phyloP scores from a whole-genome alignment of 1,139 yeast genomes.

The Suhomyces bokatorum region DNA sequence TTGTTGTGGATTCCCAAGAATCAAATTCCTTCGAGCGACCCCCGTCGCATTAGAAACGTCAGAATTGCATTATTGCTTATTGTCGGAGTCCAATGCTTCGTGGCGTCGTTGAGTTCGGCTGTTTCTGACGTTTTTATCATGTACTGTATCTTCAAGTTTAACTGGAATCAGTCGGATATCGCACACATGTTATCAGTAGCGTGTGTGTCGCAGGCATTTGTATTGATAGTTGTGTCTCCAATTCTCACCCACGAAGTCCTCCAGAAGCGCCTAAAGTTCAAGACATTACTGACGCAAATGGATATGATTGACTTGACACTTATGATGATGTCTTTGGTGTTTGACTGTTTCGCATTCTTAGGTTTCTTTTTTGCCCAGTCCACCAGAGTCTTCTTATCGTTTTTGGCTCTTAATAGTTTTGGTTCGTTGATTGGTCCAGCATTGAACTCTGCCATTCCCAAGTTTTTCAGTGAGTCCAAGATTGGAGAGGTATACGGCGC shows the following conservation, averaged over 20 bases:
- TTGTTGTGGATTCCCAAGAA: conserved; percentile 41
- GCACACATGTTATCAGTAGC: conserved; percentile 60
- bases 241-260: conserved; percentile 31
- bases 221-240: conserved; percentile 38
- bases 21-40: conserved; percentile 20
- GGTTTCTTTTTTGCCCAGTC: conserved; percentile 15
- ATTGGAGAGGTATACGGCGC: conserved; percentile 59
- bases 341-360: conserved; percentile 47
- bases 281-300: conserved; percentile 39
- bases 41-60: conserved; percentile 16
- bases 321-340: conserved; percentile 26
- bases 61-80: conserved; percentile 45
- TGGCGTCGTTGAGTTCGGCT: conserved; percentile 33
- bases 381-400: conserved; percentile 9
- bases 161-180: conserved; percentile 59
- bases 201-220: conserved; percentile 46
- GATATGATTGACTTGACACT: conserved; percentile 58
- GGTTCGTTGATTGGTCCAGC: conserved; percentile 50
- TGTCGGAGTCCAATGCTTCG: conserved; percentile 47
- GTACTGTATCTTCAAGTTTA: conserved; percentile 57
- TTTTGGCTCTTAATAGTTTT: conserved; percentile 41
- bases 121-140: conserved; percentile 51
- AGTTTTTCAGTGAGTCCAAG: conserved; percentile 47
- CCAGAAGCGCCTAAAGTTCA: conserved; percentile 29
- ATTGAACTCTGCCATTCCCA: conserved; percentile 50